Percentiles rank a stretch among this genome's conserved stretches.
Conservation (phyloP, 805 yeast species). For the Ogataea ramenticola region DNA sequence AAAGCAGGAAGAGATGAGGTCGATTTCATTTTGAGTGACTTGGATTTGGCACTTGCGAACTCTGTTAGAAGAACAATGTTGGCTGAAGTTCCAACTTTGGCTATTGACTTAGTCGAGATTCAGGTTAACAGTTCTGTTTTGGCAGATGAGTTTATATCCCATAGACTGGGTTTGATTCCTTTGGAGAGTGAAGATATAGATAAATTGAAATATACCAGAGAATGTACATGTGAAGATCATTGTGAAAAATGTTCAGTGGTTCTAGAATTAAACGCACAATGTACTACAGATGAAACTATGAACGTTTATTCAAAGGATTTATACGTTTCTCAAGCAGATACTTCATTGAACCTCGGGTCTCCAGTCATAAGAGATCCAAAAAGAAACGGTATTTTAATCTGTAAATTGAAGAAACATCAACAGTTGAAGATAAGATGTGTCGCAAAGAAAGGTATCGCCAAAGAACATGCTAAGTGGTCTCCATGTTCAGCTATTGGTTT, state of each 20-base stretch:
- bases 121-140: constrained; percentile 88
- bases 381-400: constrained; percentile 80
- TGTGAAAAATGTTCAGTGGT: constrained; percentile 94
- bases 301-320: constrained; percentile 85
- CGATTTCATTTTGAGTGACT: constrained; percentile 80
- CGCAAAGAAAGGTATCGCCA: constrained; percentile 95
- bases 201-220: constrained; percentile 78
- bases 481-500: constrained; percentile 94
- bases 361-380: constrained; percentile 80
- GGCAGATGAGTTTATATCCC: constrained; percentile 95
- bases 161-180: constrained; percentile 89
- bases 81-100: constrained; percentile 94
- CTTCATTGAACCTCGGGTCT: constrained; percentile 48
- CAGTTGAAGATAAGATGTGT: constrained; percentile 84
- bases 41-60: constrained; percentile 87
- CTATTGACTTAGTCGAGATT: constrained; percentile 93
- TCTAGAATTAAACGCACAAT: constrained; percentile 72
- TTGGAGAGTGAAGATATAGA: constrained; percentile 80
- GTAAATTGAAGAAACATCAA: constrained; percentile 88
- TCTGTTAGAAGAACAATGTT: constrained; percentile 86
- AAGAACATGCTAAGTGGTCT: constrained; percentile 98
- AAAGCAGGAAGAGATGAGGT: constrained; percentile 81
- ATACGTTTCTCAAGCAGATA: constrained; percentile 29
- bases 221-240: constrained; percentile 96
- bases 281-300: constrained; percentile 82